Base-by-base conservation (phyloP, 2,329 filamentous ascomycete species). In the Ophioceras dolichostomum region DNA sequence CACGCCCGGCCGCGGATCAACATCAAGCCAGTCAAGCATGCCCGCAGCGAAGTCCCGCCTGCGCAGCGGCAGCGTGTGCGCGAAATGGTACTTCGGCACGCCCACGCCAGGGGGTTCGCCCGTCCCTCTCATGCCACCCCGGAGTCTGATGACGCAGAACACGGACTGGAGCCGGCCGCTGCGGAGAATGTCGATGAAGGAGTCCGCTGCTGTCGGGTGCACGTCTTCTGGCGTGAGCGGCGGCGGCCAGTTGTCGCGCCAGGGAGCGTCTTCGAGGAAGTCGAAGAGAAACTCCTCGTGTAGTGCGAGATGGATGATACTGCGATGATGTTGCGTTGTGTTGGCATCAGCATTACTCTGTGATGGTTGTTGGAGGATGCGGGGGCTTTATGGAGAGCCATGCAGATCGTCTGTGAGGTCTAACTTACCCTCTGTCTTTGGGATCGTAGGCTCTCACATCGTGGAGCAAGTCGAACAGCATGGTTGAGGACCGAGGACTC, bases 381-480 rank as follows among this genome's bases (percentile, higher is more conserved):
- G n/a, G n/a, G n/a, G n/a, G n/a, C n/a, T n/a, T n/a, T n/a, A n/a
- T n/a, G n/a, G n/a, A n/a, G n/a, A n/a, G n/a, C n/a, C n/a, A n/a
- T n/a, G n/a, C n/a, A n/a, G n/a, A n/a, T n/a, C n/a, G n/a, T n/a
- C n/a, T n/a, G n/a, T n/a, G n/a, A n/a, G n/a, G n/a, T n/a, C n/a
- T 13, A 19, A 34, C 14, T 4, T 32, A 41, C 41, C 41, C 41
- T 39, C 38, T 19, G 20, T 37, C 27, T 24, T 43, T 45, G 24
- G 18, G 32, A 29, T 45, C 43, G 26, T 41, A 41, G n/a, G 43
- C 40, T 32, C 34, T 43, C 7, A 39, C 14, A 17, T 45, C 43
- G 32, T 40, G 37, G 5, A 42, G 20, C 17, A 44, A 39, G 42
- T 42, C 42, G 3, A 27, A 38, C 2, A 44, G 24, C 4, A 35